Base-by-base conservation (phyloP, 2,329 filamentous ascomycete genomes). In the Ophiocordyceps polyrhachis-furcata region DNA sequence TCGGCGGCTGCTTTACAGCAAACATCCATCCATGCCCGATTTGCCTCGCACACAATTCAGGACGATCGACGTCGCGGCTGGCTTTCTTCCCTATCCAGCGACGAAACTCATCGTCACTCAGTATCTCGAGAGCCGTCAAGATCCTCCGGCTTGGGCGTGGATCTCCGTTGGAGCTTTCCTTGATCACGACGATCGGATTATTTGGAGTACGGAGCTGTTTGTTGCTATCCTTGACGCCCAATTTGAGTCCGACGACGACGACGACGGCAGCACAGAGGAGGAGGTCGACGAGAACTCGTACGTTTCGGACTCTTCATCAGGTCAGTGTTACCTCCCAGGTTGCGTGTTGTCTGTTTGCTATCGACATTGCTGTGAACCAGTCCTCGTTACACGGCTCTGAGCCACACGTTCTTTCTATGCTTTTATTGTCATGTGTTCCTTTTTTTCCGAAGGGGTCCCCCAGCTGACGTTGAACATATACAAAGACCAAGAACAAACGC, bases 141-240 rank as follows among this genome's bases (percentile, higher is more conserved):
- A 58, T 21, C 52, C 55, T 3, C 56, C 54, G 0, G 60, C 52
- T 47, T 71, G 66, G 65, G 67, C 63, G 15, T 70, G 62, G 61
- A 58, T 72, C 42, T 58, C 69, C 20, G 58, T 69, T 14, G 68
- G 61, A 0, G 62, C 62, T 1, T 73, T 71, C 44, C 70, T 67
- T 54, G 66, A 73, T 56, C 45, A 49, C 1, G 45, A 61, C 11
- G 60, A 62, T 40, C 56, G 54, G 31, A 53, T 61, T 4, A 47
- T 73, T 37, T 73, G 68, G 67, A 69, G 67, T 41, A 65, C 59
- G 0, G 62, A 71, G 53, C 45, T 69, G 19, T 65, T 71, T 25
- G 46, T 63, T 21, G 59, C 56, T 8, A 56, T 55, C 6, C 40
- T 59, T 14, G 52, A 57, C 25, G 46, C 51, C 15, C 50, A 55